Percentiles rank a stretch among this genome's conserved stretches.
Conservation (phyloP, 2,329 filamentous ascomycete species). For the Fusarium aywerte region DNA sequence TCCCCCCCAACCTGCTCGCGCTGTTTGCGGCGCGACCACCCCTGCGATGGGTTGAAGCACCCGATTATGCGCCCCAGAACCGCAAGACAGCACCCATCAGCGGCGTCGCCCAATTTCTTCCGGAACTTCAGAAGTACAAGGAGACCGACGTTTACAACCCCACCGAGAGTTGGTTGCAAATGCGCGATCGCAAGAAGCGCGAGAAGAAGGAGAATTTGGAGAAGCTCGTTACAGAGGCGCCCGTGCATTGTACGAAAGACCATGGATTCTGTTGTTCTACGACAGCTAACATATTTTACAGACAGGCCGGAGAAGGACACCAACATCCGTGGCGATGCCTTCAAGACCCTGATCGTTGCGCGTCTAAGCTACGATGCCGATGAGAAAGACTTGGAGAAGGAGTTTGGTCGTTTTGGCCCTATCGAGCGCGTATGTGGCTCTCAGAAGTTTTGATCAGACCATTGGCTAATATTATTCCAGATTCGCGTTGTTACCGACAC, state of each 20-base stretch:
- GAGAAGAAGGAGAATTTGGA: constrained; percentile 80
- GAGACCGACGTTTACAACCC: constrained; percentile 80
- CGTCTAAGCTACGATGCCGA: constrained; percentile 90
- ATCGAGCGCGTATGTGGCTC: constrained; percentile 80
- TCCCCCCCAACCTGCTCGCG: constrained; percentile 89
- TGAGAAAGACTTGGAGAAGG: constrained; percentile 88
- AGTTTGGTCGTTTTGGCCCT: constrained; percentile 92
- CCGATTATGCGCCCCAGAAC: constrained; percentile 84
- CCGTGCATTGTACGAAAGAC: constrained; percentile 67
- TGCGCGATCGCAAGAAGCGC: constrained; percentile 81
- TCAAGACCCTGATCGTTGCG: constrained; percentile 93
- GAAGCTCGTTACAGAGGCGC: constrained; percentile 70
- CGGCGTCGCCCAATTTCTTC: constrained; percentile 79
- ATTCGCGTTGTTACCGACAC: constrained; percentile 89
- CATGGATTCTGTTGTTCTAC: background rate
- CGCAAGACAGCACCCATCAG: constrained; percentile 78
- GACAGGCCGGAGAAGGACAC: constrained; percentile 86
- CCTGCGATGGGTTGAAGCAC: constrained; percentile 85
- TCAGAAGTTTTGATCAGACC: background rate
- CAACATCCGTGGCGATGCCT: constrained; percentile 91
- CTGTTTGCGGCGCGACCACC: constrained; percentile 96
- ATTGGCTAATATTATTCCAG: constrained; percentile 56
- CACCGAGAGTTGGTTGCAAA: constrained; percentile 93
- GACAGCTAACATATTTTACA: constrained; percentile 51
- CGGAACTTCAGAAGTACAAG: constrained; percentile 79